A percentile compares a stretch with the other conserved stretches of the same genome.
Evolutionary conservation across 495 filamentous ascomycete species (phyloP).

Genomic region (Aspergillus sclerotioniger): DNA sequence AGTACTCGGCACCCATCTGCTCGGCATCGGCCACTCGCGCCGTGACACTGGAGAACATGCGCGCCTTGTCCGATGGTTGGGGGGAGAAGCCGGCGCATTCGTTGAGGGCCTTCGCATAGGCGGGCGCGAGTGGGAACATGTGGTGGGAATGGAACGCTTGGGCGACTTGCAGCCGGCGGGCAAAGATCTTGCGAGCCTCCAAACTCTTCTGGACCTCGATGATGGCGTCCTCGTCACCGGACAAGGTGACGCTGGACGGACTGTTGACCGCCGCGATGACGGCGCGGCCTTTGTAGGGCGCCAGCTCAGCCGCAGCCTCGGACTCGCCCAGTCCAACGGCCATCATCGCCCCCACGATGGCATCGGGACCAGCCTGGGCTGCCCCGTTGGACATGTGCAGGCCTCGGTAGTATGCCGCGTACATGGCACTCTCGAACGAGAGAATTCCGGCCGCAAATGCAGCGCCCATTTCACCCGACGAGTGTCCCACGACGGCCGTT

Average conservation of each 20-base stretch:
- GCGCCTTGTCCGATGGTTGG: not conserved
- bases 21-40: not conserved
- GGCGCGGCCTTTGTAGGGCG: slow-evolving; percentile 1
- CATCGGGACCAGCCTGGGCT: not conserved
- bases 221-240: slow-evolving; percentile 24
- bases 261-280: slow-evolving; percentile 42
- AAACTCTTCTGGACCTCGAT: slow-evolving; percentile 18
- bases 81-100: not conserved
- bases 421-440: not conserved
- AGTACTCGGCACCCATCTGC: not conserved
- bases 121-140: slow-evolving; percentile 1
- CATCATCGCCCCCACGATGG: slow-evolving; percentile 15
- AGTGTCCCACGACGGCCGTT: not conserved
- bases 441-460: slow-evolving; percentile 5
- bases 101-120: not conserved
- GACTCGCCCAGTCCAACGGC: slow-evolving; percentile 16
- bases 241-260: slow-evolving; percentile 38
- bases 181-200: slow-evolving; percentile 30
- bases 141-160: slow-evolving; percentile 14
- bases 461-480: slow-evolving; percentile 4
- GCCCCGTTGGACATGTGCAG: not conserved
- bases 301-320: not conserved
- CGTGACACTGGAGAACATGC: not conserved
- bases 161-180: slow-evolving; percentile 14
- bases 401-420: not conserved